These are phyloP conservation scores for Suhomyces kunorum DNA, from an alignment of 1,139 yeast species.

Conservation along the genomic window DNA sequence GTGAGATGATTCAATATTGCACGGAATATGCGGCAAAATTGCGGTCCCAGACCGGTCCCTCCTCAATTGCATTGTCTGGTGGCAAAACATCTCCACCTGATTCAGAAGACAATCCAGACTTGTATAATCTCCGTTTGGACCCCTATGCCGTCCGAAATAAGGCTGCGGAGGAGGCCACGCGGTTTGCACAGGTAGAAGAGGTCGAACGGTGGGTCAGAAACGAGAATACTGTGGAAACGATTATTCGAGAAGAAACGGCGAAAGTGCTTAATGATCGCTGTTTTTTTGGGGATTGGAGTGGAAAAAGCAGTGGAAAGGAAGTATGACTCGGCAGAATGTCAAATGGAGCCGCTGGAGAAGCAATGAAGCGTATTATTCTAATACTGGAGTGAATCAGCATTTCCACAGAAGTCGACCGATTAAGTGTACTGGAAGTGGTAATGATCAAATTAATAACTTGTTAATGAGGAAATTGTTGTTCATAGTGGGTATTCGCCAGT, in stretches of 20 bases:
- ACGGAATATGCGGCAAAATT: conserved; percentile 27
- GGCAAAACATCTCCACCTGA: not conserved
- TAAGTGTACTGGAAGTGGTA: too few species aligned
- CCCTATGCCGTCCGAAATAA: conserved; percentile 41
- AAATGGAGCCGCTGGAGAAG: too few species aligned
- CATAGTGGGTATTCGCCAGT: too few species aligned
- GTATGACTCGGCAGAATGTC: too few species aligned
- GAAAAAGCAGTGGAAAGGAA: not conserved
- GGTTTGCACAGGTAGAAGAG: conserved; percentile 28
- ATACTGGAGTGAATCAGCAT: too few species aligned
- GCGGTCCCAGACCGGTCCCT: conserved; percentile 13
- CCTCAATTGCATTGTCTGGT: not conserved
- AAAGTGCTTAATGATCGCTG: conserved; percentile 40
- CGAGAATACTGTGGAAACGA: conserved; percentile 37
- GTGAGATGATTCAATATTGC: conserved; percentile 35
- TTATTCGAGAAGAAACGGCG: conserved; percentile 37
- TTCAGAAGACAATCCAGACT: conserved; percentile 1
- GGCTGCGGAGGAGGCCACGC: conserved; percentile 24
- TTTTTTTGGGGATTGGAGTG: conserved; percentile 36
- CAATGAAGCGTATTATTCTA: too few species aligned
- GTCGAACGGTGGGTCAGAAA: conserved; percentile 42
- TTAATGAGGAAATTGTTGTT: too few species aligned
- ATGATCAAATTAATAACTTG: too few species aligned
- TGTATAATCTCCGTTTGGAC: conserved; percentile 35
- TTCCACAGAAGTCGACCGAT: too few species aligned